Evolutionary conservation across 208 protist species (phyloP), one percentile per base, ranked within the genome.

Genomic region (Trypanosomatidae sp.): DNA sequence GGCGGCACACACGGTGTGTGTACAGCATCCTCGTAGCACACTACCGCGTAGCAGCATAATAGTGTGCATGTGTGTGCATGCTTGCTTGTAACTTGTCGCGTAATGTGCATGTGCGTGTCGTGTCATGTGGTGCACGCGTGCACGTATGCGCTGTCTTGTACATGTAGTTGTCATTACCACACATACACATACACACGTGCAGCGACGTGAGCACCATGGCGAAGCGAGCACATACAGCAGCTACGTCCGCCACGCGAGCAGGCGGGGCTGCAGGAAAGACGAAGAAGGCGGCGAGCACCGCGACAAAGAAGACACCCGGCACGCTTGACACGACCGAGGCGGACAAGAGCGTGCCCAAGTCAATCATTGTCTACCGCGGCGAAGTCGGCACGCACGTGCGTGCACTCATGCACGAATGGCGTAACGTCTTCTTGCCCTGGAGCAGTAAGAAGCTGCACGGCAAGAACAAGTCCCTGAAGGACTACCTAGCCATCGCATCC

Each of bases 381-480:
- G 76, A 89, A 24, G 86, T 94, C 21, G 80, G 81, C 30, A 38
- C 60, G 7, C 57, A 66, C 23, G 82, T 94, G 37, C 76, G 82
- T 13, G 48, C 68, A 13, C 74, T 94, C 11, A 90, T 94, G 81
- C 81, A 89, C 46, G 86, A 94, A 53, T 94, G 86, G 82, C 77
- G 86, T 37, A 66, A 70, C 35, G 76, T 91, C 30, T 87, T 94
- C 33, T 61, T 92, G n/a, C 86, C 86, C 21, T 91, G 79, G 77
- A 92, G 81, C 50, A 88, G 78, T 49, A 85, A 78, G 51, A 80
- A 85, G 46, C 75, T 94, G 21, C 81, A 83, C 45, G 86, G 81
- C 25, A 79, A 80, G 43, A 94, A 90, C 64, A 83, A 82, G 45
- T 87, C 81, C 3, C 64, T 94, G 16, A 94, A 89, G 43, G 86